Conservation (phyloP, 345 rosid species). For the Toxicodendron radicans region DNA sequence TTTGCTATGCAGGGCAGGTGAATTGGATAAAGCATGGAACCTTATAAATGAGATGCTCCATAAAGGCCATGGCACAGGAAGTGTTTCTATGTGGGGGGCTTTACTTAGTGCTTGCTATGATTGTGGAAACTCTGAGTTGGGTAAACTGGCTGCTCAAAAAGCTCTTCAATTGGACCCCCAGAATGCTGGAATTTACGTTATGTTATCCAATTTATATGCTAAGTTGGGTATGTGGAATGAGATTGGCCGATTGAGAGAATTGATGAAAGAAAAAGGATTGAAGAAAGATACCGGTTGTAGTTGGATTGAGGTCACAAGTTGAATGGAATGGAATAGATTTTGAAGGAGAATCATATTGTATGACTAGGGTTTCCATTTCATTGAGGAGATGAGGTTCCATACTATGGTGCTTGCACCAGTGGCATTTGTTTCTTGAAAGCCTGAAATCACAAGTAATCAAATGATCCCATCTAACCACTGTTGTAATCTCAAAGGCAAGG, state of each 20-base stretch:
- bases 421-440: not conserved
- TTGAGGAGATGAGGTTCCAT: not conserved
- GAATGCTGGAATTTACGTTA: constrained; percentile 42
- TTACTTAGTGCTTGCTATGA: constrained; percentile 50
- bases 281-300: constrained; percentile 54
- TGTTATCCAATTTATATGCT: constrained; percentile 56
- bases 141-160: constrained; percentile 47
- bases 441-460: not conserved
- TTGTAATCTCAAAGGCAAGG: not conserved
- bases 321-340: constrained; percentile 1
- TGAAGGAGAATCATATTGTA: not conserved
- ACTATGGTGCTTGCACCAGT: not conserved
- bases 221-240: constrained; percentile 54
- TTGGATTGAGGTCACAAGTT: constrained; percentile 44
- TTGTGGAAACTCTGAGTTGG: constrained; percentile 47
- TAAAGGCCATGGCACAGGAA: constrained; percentile 28
- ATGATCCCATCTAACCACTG: not conserved
- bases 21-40: constrained; percentile 49
- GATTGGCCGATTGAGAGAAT: constrained; percentile 39
- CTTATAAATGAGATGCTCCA: constrained; percentile 42
- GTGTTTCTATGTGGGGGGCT: constrained; percentile 58
- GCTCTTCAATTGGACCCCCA: constrained; percentile 55
- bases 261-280: constrained; percentile 38
- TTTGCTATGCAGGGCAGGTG: constrained; percentile 56
- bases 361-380: not conserved